Base-by-base conservation (phyloP, 2,329 filamentous ascomycete species). In the Botryosphaeria dothidea region DNA sequence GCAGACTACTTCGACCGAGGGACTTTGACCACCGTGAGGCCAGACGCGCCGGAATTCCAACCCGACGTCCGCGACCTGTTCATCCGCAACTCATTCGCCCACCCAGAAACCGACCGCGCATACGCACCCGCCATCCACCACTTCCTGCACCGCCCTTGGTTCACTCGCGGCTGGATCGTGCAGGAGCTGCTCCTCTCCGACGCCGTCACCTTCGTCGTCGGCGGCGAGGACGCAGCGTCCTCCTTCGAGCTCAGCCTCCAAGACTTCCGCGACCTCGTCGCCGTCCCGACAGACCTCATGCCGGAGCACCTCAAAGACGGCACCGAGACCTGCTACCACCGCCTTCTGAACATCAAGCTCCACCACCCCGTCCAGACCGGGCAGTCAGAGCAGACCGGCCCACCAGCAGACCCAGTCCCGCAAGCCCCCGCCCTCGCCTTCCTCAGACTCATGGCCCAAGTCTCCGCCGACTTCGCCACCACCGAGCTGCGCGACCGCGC, bases 71-170 rank as follows among this genome's bases (percentile, higher is more conserved):
- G 31, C 5, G 15, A 19, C 8, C n/a, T 25, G n/a, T 2, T 45
- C 9, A 31, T 34, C 2, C 21, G 29, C 29, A 19, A 25, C 43
- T 38, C 15, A 13, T 23, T 58, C 25, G 8, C 6, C n/a, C 15
- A 27, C 3, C n/a, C 19, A 11, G 13, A 17, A n/a, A 61, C 38
- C 65, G 17, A 68, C 62, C 3, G 51, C 66, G 4, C 34, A 70
- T 36, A 67, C 68, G 17, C 66, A 68, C 27, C 72, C 43, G 72
- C 72, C 2, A 68, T 75, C 5, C 67, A 74, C 52, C 69, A 68
- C 17, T 51, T 74, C 3, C 63, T 75, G 19, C 23, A 54, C 17
- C 31, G 25, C 13, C 71, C 68, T 17, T 74, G 72, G 72, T 75
- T 73, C 62, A 27, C 48, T 5, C 46, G 62, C 15, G 51, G 19